Percentiles rank a stretch among this genome's conserved stretches.
These are phyloP conservation scores for Candida sakaeoensis DNA, from an alignment of 805 yeast genomes.

Conservation along the genomic window DNA sequence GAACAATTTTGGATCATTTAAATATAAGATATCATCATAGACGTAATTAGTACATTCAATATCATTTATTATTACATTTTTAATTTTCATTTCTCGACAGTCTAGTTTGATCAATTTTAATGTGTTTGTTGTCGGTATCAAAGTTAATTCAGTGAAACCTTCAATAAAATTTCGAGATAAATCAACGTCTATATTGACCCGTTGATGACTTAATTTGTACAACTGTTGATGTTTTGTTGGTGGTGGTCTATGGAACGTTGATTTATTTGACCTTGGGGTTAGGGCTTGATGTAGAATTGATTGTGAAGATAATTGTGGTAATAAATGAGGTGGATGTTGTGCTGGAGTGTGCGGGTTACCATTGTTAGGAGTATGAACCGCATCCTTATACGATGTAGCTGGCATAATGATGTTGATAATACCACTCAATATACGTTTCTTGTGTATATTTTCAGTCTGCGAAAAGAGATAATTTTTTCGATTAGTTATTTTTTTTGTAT, in stretches of 20 bases:
- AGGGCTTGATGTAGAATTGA: not conserved
- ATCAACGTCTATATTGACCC: slow-evolving; percentile 77
- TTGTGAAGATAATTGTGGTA: slow-evolving; percentile 1
- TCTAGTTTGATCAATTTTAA: slow-evolving; percentile 67
- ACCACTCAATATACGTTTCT: slow-evolving; percentile 7
- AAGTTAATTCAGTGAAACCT: slow-evolving; percentile 81
- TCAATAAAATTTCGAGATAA: slow-evolving; percentile 51
- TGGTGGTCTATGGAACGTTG: slow-evolving; percentile 1
- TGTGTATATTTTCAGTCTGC: not conserved
- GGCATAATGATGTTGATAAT: slow-evolving; percentile 9
- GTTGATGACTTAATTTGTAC: slow-evolving; percentile 81
- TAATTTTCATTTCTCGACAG: slow-evolving; percentile 70
- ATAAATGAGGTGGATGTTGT: not conserved
- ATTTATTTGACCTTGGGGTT: slow-evolving; percentile 4
- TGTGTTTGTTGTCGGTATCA: slow-evolving; percentile 63
- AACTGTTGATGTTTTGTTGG: slow-evolving; percentile 24
- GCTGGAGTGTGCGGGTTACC: not conserved
- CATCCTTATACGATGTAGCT: slow-evolving; percentile 8
- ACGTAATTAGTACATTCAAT: slow-evolving; percentile 52
- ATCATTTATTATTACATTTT: slow-evolving; percentile 56
- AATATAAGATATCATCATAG: slow-evolving; percentile 52
- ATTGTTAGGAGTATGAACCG: slow-evolving; percentile 6
- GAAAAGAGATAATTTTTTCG: not conserved
- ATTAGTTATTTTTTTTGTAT: not conserved
- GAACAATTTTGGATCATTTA: slow-evolving; percentile 28